Evolutionary conservation across 2,329 filamentous ascomycete species (phyloP).

Genomic region (Chaetomium sp.): DNA sequence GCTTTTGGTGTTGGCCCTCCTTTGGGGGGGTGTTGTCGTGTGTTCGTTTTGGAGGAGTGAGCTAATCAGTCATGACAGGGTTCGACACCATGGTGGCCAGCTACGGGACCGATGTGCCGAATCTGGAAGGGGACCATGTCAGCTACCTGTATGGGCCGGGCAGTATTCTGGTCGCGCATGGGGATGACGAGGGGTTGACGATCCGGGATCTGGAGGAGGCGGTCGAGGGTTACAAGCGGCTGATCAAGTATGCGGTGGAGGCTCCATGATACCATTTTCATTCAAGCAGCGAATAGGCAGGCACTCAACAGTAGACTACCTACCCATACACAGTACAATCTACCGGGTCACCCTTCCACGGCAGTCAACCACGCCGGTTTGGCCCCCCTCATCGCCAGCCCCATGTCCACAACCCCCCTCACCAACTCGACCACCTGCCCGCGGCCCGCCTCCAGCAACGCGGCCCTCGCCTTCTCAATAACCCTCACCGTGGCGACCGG

Average conservation of each 20-base stretch:
- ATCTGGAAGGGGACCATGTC: slow-evolving; percentile 68
- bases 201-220: slow-evolving; percentile 75
- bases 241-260: slow-evolving; percentile 60
- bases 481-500: slow-evolving; percentile 60
- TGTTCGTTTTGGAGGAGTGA: not conserved
- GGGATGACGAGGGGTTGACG: slow-evolving; percentile 76
- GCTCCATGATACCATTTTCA: not conserved
- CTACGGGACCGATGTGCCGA: slow-evolving; percentile 90
- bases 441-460: slow-evolving; percentile 37
- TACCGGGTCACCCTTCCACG: not conserved
- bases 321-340: no score
- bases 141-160: slow-evolving; percentile 69
- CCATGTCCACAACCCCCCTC: slow-evolving; percentile 26
- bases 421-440: slow-evolving; percentile 11
- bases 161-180: slow-evolving; percentile 84
- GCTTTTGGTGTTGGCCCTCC: not conserved
- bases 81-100: slow-evolving; percentile 86
- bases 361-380: slow-evolving; percentile 27
- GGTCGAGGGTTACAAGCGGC: slow-evolving; percentile 75
- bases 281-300: not conserved
- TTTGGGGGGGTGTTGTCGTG: not conserved
- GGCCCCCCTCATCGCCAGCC: slow-evolving; percentile 26
- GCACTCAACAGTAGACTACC: not conserved
- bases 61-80: slow-evolving; percentile 45
- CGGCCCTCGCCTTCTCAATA: slow-evolving; percentile 51